A percentile compares a stretch with the other conserved stretches of the same genome.
Conservation (phyloP, 805 yeast genomes). For the Yarrowia porcina region DNA sequence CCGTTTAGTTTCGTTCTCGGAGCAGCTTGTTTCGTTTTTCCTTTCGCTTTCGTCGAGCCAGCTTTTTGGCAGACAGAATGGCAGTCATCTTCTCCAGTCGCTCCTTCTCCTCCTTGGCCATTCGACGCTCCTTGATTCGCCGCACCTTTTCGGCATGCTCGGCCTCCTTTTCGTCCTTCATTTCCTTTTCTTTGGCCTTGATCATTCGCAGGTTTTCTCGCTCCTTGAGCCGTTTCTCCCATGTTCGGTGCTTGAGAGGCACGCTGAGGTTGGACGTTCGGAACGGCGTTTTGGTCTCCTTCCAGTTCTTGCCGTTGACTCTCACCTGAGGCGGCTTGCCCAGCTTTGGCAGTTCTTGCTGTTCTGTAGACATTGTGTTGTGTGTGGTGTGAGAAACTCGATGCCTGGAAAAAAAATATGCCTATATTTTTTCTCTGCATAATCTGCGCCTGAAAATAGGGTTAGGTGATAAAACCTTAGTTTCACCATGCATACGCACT, state of each 20-base stretch:
- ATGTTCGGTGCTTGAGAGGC: constrained; percentile 44
- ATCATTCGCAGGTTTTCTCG: constrained; percentile 61
- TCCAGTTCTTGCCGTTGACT: constrained; percentile 42
- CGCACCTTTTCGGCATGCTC: constrained; percentile 48
- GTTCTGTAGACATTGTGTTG: not conserved
- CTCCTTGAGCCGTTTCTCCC: constrained; percentile 66
- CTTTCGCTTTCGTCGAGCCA: constrained; percentile 81
- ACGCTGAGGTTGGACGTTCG: constrained; percentile 46
- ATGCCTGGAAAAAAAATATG: too few relatives aligned
- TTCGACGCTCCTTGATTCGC: constrained; percentile 61
- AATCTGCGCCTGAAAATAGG: not conserved
- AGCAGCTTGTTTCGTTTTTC: constrained; percentile 94
- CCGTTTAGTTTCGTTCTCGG: constrained; percentile 64
- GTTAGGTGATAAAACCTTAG: not conserved
- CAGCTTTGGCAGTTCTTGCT: constrained; percentile 4
- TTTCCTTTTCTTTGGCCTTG: constrained; percentile 64
- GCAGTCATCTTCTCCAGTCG: constrained; percentile 77
- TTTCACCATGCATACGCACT: not conserved
- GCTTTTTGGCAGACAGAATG: constrained; percentile 88
- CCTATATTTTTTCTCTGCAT: constrained; percentile 18
- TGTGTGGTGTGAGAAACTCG: not conserved
- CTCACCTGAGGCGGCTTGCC: constrained; percentile 26
- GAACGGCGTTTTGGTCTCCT: constrained; percentile 39
- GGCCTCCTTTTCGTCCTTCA: constrained; percentile 74
- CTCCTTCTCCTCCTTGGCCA: constrained; percentile 81